Conservation (phyloP, 1,284 basidiomycete species). For the Agaricales sp. region DNA sequence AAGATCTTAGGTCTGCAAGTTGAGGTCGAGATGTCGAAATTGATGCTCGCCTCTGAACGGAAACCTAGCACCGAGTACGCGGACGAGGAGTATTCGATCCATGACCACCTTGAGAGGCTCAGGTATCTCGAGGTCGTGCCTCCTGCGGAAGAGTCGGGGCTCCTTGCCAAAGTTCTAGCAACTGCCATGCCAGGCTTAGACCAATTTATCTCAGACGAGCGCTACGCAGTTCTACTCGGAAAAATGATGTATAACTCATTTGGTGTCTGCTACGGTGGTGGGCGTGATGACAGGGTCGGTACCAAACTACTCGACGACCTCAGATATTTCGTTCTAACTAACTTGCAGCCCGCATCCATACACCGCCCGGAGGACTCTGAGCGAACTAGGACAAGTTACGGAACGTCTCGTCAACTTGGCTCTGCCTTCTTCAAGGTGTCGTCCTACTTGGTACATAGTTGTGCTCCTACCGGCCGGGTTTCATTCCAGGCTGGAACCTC, state of each 20-base stretch:
- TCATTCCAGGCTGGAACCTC: slow-evolving; percentile 51
- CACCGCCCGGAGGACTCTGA: slow-evolving; percentile 57
- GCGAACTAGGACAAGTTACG: slow-evolving; percentile 61
- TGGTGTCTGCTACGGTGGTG: slow-evolving; percentile 53
- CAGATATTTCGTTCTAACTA: slow-evolving; percentile 2
- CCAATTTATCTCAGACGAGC: slow-evolving; percentile 52
- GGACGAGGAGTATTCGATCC: slow-evolving; percentile 23
- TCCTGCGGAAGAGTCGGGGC: slow-evolving; percentile 35
- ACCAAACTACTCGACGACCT: not conserved
- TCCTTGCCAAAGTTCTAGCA: slow-evolving; percentile 48
- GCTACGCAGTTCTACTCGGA: slow-evolving; percentile 49
- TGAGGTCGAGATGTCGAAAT: slow-evolving; percentile 49
- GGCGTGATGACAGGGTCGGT: slow-evolving; percentile 60
- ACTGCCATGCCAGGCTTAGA: slow-evolving; percentile 62
- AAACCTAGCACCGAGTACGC: slow-evolving; percentile 12
- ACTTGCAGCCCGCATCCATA: slow-evolving; percentile 32
- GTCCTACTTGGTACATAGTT: slow-evolving; percentile 69
- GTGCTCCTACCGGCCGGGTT: slow-evolving; percentile 51
- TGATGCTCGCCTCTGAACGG: slow-evolving; percentile 23
- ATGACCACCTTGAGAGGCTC: slow-evolving; percentile 63
- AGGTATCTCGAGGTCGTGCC: slow-evolving; percentile 48
- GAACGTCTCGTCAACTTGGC: slow-evolving; percentile 64
- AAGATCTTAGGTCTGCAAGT: slow-evolving; percentile 66
- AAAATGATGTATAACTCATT: slow-evolving; percentile 69
- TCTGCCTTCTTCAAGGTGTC: slow-evolving; percentile 66